Conservation (phyloP, 2,329 filamentous ascomycete species). For the Penicillium sumatraense region DNA sequence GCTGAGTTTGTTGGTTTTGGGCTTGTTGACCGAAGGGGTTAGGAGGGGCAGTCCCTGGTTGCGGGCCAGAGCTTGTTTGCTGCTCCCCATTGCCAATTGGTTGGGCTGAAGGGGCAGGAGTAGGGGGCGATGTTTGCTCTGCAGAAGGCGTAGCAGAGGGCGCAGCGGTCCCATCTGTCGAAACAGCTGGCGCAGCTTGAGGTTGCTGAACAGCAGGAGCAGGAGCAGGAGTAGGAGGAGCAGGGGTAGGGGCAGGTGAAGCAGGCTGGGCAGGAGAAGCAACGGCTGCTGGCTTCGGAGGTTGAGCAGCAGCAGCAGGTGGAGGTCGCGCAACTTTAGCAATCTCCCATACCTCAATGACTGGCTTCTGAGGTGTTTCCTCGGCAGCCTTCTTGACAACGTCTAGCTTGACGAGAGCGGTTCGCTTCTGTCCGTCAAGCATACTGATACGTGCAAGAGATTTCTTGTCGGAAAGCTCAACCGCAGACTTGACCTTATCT, state of each 20-base stretch:
- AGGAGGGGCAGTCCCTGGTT: constrained; percentile 11
- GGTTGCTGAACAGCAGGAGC: constrained; percentile 9
- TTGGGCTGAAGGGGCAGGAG: constrained; percentile 5
- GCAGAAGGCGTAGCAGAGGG: constrained; percentile 16
- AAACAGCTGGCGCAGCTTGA: constrained; percentile 5
- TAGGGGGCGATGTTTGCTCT: constrained; percentile 8
- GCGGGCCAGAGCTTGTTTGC: constrained; percentile 5
- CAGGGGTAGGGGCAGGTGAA: constrained; percentile 24
- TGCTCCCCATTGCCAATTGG: constrained; percentile 2
- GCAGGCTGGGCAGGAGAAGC: constrained; percentile 22
- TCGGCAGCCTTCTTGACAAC: constrained; percentile 79
- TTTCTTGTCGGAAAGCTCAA: constrained; percentile 76
- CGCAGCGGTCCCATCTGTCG: too few species aligned
- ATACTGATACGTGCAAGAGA: constrained; percentile 76
- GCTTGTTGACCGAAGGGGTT: constrained; percentile 37
- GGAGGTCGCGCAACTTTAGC: constrained; percentile 69
- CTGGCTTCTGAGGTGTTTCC: constrained; percentile 83
- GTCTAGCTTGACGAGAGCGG: constrained; percentile 71
- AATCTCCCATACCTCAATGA: constrained; percentile 83
- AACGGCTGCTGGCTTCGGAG: constrained; percentile 33
- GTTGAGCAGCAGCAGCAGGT: constrained; percentile 40
- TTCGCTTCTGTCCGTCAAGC: constrained; percentile 70
- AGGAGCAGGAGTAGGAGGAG: neutral
- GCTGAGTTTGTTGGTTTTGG: constrained; percentile 24
- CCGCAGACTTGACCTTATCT: constrained; percentile 62